These are phyloP conservation scores for Populus deltoides DNA, from an alignment of 345 rosid species.

Conservation along the genomic window DNA sequence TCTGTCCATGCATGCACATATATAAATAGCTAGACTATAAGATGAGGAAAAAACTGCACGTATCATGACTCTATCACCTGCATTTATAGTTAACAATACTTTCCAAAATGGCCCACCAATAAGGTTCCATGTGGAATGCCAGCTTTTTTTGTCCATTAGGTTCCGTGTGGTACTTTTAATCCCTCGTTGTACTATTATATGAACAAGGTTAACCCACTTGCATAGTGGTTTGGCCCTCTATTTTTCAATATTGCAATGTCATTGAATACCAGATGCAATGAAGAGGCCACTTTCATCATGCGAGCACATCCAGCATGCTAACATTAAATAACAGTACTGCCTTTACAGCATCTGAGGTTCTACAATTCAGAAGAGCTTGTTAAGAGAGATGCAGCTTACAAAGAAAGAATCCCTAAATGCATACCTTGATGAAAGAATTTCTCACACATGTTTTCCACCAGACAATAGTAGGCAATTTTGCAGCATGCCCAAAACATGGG, in stretches of 20 bases:
- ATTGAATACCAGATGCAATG: neutral
- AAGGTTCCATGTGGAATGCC: too few species aligned
- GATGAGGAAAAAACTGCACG: too few species aligned
- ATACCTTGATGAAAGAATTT: constrained; percentile 77
- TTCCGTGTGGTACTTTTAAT: too few species aligned
- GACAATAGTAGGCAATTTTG: constrained; percentile 78
- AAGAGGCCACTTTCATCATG: neutral
- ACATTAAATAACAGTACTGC: neutral
- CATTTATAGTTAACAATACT: too few species aligned
- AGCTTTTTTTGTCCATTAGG: too few species aligned
- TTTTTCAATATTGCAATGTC: neutral
- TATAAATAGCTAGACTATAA: too few species aligned
- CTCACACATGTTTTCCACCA: constrained; percentile 96
- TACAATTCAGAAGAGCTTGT: neutral
- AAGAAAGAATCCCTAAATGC: neutral
- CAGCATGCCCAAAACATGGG: constrained; percentile 86
- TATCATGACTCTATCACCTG: too few species aligned
- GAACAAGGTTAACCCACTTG: neutral
- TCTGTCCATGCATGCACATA: too few species aligned
- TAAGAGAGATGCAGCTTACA: neutral
- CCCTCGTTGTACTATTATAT: too few species aligned
- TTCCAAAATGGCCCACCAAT: too few species aligned
- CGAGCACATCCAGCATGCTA: neutral
- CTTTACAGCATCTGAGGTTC: neutral
- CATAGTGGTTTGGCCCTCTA: neutral